These are phyloP conservation scores for Cairneyella variabilis DNA, from an alignment of 495 filamentous ascomycete species.

Conservation along the genomic window DNA sequence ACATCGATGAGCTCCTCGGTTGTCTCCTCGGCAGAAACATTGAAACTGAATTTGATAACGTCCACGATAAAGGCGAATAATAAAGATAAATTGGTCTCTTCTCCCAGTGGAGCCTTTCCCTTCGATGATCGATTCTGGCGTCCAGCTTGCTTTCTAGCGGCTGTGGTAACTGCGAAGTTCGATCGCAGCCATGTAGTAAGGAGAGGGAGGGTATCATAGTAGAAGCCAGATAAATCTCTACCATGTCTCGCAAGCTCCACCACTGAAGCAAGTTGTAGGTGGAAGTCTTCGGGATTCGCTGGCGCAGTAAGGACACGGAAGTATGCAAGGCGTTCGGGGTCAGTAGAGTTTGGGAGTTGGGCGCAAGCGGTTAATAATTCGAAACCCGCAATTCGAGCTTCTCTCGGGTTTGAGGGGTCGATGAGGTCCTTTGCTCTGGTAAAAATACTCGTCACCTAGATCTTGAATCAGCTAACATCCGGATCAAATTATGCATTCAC, in stretches of 20 bases:
- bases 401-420: slow-evolving; percentile 45
- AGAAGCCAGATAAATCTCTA: slow-evolving; percentile 59
- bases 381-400: slow-evolving; percentile 54
- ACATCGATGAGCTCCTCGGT: slow-evolving; percentile 62
- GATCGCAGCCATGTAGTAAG: slow-evolving; percentile 54
- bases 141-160: slow-evolving; percentile 43
- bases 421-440: slow-evolving; percentile 61
- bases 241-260: slow-evolving; percentile 60
- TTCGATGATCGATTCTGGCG: slow-evolving; percentile 38
- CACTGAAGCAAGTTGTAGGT: slow-evolving; percentile 59
- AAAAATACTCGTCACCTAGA: slow-evolving; percentile 47
- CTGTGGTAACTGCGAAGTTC: slow-evolving; percentile 49
- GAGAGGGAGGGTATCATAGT: slow-evolving; percentile 55
- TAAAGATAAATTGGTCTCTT: slow-evolving; percentile 64
- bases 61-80: slow-evolving; percentile 74
- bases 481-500: background rate
- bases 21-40: slow-evolving; percentile 63
- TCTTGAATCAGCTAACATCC: background rate
- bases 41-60: slow-evolving; percentile 80
- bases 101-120: slow-evolving; percentile 43
- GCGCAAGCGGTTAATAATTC: slow-evolving; percentile 62
- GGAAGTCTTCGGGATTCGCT: slow-evolving; percentile 53
- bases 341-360: slow-evolving; percentile 52
- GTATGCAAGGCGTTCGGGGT: slow-evolving; percentile 61
- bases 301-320: slow-evolving; percentile 54